These are phyloP conservation scores for Lactifluus volemus DNA, from an alignment of 768 basidiomycete species.

Conservation along the genomic window DNA sequence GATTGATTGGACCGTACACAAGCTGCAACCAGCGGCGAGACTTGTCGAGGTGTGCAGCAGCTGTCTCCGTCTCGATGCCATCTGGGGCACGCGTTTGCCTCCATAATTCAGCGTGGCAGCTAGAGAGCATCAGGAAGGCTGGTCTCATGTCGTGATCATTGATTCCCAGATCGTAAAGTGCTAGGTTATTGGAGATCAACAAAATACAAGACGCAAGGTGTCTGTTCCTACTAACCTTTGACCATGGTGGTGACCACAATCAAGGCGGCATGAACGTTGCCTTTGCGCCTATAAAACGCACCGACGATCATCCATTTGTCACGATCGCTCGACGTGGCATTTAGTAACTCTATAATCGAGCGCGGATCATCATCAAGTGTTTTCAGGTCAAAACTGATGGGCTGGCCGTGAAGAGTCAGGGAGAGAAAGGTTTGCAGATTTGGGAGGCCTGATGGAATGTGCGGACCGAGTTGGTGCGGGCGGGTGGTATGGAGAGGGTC, in stretches of 20 bases:
- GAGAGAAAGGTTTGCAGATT: constrained; percentile 8
- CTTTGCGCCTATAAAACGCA: constrained; percentile 42
- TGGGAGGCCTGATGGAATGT: constrained; percentile 8
- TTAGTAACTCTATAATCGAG: constrained; percentile 39
- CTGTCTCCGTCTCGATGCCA: constrained; percentile 23
- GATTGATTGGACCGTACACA: constrained; percentile 33
- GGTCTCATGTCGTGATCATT: constrained; percentile 37
- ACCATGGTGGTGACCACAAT: constrained; percentile 38
- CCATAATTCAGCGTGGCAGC: constrained; percentile 44
- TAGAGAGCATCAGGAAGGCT: constrained; percentile 43
- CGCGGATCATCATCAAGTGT: constrained; percentile 36
- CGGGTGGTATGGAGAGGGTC: not conserved
- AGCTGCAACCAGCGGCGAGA: constrained; percentile 40
- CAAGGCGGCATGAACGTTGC: constrained; percentile 38
- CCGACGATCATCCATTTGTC: constrained; percentile 50
- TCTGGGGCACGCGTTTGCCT: constrained; percentile 24
- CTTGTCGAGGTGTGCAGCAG: constrained; percentile 31
- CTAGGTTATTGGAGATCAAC: constrained; percentile 24
- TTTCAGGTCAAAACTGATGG: constrained; percentile 32
- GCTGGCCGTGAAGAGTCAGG: constrained; percentile 13
- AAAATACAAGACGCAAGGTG: not conserved
- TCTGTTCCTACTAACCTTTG: constrained; percentile 30
- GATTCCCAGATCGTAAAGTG: constrained; percentile 32
- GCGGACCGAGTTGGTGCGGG: not conserved
- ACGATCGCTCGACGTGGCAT: constrained; percentile 36